A percentile compares a stretch with the other conserved stretches of the same genome.
phyloP scores from a whole-genome alignment of 140 eudicot genomes.

The Cichorium intybus region DNA sequence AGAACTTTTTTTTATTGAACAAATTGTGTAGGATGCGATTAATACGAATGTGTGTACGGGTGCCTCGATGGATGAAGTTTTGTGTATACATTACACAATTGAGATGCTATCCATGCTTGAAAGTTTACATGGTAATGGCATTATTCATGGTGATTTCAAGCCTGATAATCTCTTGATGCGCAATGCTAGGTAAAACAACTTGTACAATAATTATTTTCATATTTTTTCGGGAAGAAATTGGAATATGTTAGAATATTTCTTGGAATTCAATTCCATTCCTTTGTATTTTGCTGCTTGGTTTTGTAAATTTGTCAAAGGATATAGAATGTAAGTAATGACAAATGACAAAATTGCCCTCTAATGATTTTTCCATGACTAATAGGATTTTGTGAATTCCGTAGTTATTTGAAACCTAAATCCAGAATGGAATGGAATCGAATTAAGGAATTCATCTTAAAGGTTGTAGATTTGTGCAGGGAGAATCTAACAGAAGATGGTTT shows the following conservation, averaged over 20 bases:
- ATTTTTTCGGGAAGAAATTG: too few relatives aligned
- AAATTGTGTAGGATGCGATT: slow-evolving; percentile 77
- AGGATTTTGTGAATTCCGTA: too few relatives aligned
- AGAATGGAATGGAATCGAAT: not conserved
- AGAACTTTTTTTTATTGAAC: not conserved
- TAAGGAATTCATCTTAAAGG: not conserved
- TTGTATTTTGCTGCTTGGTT: too few relatives aligned
- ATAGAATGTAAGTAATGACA: too few relatives aligned
- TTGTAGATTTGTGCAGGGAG: slow-evolving; percentile 54
- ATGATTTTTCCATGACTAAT: too few relatives aligned
- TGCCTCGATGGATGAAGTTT: slow-evolving; percentile 79
- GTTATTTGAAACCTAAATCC: too few relatives aligned
- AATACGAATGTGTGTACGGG: slow-evolving; percentile 54
- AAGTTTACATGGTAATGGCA: slow-evolving; percentile 58
- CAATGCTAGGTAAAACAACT: slow-evolving; percentile 60
- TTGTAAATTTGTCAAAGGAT: too few relatives aligned
- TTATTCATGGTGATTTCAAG: slow-evolving; percentile 92
- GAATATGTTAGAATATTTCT: too few relatives aligned
- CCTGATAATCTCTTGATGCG: slow-evolving; percentile 93
- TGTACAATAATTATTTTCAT: not conserved
- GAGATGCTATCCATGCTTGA: slow-evolving; percentile 90
- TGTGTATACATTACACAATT: slow-evolving; percentile 86
- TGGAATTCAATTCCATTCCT: too few relatives aligned
- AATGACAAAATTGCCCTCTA: too few relatives aligned
- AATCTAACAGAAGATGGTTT: slow-evolving; percentile 61